Percentiles rank a stretch among this genome's conserved stretches.
phyloP scores from a whole-genome alignment of 768 basidiomycete species.

The Clathrus columnatus region DNA sequence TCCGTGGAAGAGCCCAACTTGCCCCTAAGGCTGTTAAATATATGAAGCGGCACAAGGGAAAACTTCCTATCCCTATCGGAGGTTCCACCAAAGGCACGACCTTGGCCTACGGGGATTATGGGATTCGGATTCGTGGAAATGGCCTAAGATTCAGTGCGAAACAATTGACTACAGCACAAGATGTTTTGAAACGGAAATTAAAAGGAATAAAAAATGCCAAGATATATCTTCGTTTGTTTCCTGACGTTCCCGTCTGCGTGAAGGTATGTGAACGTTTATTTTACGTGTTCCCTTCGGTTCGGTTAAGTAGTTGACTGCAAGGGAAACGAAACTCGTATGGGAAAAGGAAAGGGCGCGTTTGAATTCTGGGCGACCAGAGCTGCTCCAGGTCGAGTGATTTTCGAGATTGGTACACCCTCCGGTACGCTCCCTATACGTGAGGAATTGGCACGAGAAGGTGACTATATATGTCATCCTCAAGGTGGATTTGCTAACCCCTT shows the following conservation, averaged over 20 bases:
- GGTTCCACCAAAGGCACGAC: conserved; percentile 93
- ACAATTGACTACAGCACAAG: conserved; percentile 79
- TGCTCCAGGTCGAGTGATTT: conserved; percentile 80
- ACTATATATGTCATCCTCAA: no score
- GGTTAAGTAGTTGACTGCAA: conserved; percentile 21
- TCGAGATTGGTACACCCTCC: conserved; percentile 63
- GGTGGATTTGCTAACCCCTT: conserved; percentile 13
- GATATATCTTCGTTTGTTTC: conserved; percentile 84
- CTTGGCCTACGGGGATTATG: conserved; percentile 86
- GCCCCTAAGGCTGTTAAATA: conserved; percentile 81
- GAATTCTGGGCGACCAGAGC: conserved; percentile 96
- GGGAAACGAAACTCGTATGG: conserved; percentile 99
- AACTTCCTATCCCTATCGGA: conserved; percentile 75
- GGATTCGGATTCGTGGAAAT: conserved; percentile 77
- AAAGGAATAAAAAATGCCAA: conserved; percentile 85
- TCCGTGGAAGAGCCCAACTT: conserved; percentile 42
- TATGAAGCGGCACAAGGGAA: conserved; percentile 85
- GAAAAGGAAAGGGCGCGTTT: conserved; percentile 96
- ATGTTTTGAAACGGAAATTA: conserved; percentile 81
- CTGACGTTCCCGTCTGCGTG: conserved; percentile 94
- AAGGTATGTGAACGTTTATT: conserved; percentile 47
- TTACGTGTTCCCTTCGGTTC: not conserved
- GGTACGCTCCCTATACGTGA: conserved; percentile 74
- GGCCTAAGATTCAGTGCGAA: conserved; percentile 80
- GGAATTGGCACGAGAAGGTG: conserved; percentile 88